Evolutionary conservation across 2,329 filamentous ascomycete genomes (phyloP).

Genomic region (Pezicula carpinea): DNA sequence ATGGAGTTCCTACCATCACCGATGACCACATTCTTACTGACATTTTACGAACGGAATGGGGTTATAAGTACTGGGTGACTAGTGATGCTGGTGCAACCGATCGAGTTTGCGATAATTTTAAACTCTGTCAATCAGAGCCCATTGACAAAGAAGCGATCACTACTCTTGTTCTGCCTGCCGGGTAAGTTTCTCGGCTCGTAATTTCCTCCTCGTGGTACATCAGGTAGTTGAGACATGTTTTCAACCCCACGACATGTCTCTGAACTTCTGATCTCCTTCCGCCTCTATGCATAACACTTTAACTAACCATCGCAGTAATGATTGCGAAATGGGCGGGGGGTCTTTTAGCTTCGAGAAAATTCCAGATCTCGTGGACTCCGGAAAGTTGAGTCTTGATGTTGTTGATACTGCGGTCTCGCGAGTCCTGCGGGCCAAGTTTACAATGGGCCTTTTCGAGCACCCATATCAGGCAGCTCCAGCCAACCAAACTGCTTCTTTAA

Average conservation of each 20-base stretch:
- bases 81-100: slow-evolving; percentile 69
- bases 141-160: slow-evolving; percentile 64
- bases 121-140: slow-evolving; percentile 54
- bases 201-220: no score
- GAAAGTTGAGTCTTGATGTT: slow-evolving; percentile 51
- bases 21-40: slow-evolving; percentile 62
- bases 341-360: slow-evolving; percentile 67
- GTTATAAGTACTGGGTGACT: slow-evolving; percentile 62
- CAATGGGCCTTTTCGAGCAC: slow-evolving; percentile 65
- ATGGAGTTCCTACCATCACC: slow-evolving; percentile 64
- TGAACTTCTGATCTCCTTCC: no score
- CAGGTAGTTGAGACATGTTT: no score
- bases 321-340: no score
- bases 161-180: slow-evolving; percentile 57
- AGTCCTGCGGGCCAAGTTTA: slow-evolving; percentile 63
- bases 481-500: slow-evolving; percentile 49
- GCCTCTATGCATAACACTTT: no score
- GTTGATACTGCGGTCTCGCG: slow-evolving; percentile 65
- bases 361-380: slow-evolving; percentile 56
- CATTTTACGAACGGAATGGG: slow-evolving; percentile 68
- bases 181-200: no score
- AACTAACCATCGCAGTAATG: no score
- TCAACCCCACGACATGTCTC: no score
- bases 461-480: slow-evolving; percentile 57
- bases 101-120: slow-evolving; percentile 59